These are phyloP conservation scores for Xylariaceae sp. DNA, from an alignment of 2,329 filamentous ascomycete species.

Conservation along the genomic window DNA sequence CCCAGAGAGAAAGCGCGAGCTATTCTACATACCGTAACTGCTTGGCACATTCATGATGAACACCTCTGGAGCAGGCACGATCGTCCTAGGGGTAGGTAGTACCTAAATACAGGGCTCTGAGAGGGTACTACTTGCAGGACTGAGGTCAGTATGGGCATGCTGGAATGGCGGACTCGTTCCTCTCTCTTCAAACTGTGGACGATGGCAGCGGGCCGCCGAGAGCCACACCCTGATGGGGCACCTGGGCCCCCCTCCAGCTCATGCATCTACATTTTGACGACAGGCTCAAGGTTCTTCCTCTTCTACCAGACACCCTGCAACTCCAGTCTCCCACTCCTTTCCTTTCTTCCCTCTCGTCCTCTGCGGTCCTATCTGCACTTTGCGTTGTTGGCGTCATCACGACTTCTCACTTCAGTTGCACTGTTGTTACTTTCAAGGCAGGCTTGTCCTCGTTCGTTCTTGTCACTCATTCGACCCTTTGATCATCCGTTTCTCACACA, in stretches of 20 bases:
- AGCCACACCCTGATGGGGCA: neutral
- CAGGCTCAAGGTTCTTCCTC: neutral
- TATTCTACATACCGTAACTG: too few relatives aligned
- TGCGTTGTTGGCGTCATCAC: constrained; percentile 2
- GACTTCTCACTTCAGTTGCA: neutral
- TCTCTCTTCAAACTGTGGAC: too few relatives aligned
- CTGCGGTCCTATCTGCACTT: neutral
- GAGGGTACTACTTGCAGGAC: too few relatives aligned
- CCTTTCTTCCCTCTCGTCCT: neutral
- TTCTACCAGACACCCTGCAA: neutral
- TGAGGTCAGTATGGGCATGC: too few relatives aligned
- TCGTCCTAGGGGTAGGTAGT: too few relatives aligned
- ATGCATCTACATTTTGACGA: too few relatives aligned
- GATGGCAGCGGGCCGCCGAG: neutral
- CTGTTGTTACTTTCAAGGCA: neutral
- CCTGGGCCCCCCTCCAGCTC: too few relatives aligned
- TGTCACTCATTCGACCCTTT: constrained; percentile 13
- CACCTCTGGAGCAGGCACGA: too few relatives aligned
- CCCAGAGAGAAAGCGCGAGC: too few relatives aligned
- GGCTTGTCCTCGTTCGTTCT: constrained; percentile 3
- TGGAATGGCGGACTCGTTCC: too few relatives aligned
- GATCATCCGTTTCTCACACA: neutral
- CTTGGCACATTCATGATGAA: too few relatives aligned
- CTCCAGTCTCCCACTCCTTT: constrained; percentile 1
- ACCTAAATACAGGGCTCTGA: too few relatives aligned